Evolutionary conservation across 148 eudicot species (phyloP).

Genomic region (Amaranthus palmeri): DNA sequence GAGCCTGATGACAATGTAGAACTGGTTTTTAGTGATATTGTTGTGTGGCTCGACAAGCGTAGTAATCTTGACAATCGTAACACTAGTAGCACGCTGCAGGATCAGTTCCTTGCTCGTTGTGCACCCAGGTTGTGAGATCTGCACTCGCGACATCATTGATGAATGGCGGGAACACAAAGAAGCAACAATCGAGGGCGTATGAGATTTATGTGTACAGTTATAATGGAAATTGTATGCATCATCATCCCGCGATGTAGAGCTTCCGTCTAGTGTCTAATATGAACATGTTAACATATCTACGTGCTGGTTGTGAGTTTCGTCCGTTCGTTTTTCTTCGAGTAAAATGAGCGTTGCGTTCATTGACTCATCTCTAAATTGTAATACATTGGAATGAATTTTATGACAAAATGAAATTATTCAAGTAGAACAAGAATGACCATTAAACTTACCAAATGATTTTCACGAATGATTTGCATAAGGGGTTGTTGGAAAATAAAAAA

Average conservation of each 20-base stretch:
- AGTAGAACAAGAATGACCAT: too few relatives aligned
- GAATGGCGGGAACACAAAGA: slow-evolving; percentile 15
- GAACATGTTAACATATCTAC: too few relatives aligned
- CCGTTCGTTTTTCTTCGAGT: too few relatives aligned
- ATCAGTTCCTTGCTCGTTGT: slow-evolving; percentile 15
- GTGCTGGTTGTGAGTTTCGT: too few relatives aligned
- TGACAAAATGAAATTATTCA: too few relatives aligned
- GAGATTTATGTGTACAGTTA: slow-evolving; percentile 64
- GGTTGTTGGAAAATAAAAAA: too few relatives aligned
- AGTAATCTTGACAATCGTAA: background rate
- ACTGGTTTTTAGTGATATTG: slow-evolving; percentile 68
- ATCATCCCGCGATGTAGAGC: slow-evolving; percentile 51
- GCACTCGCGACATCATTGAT: slow-evolving; percentile 24
- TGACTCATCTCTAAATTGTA: too few relatives aligned
- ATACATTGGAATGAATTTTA: too few relatives aligned
- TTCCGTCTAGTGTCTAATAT: background rate
- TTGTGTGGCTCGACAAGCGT: slow-evolving; percentile 80
- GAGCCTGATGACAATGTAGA: slow-evolving; percentile 82
- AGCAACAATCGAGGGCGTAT: slow-evolving; percentile 16
- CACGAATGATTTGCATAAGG: too few relatives aligned
- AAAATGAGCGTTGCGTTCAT: too few relatives aligned
- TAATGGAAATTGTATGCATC: slow-evolving; percentile 69
- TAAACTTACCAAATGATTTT: too few relatives aligned
- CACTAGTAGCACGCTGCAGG: background rate
- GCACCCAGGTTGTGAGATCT: slow-evolving; percentile 12